phyloP scores from a whole-genome alignment of 2,329 filamentous ascomycete genomes.

The Diplodia scrobiculata region DNA sequence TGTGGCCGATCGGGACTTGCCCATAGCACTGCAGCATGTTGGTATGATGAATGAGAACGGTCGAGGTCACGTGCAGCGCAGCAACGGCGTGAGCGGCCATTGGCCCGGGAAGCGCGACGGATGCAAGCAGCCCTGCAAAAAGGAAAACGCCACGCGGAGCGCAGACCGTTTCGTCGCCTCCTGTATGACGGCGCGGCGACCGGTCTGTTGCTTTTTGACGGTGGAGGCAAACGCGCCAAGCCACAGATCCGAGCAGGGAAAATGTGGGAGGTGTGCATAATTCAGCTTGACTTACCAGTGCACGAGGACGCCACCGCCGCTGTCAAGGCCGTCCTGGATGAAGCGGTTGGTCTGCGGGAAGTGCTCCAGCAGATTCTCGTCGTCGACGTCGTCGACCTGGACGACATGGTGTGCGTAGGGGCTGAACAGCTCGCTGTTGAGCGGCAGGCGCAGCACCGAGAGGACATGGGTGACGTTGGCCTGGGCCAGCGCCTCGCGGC shows the following conservation, averaged over 20 bases:
- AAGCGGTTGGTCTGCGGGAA: conserved; percentile 78
- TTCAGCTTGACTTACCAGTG: conserved; percentile 63
- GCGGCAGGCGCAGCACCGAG: conserved; percentile 71
- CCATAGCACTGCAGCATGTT: conserved; percentile 74
- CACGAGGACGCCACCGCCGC: conserved; percentile 64
- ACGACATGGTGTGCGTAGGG: conserved; percentile 74
- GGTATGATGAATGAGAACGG: conserved; percentile 22
- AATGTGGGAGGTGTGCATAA: conserved; percentile 24
- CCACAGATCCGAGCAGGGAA: conserved; percentile 27
- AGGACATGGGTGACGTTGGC: conserved; percentile 85
- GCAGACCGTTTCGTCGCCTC: conserved; percentile 13
- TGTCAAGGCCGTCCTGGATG: conserved; percentile 73
- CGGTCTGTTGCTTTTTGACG: not conserved
- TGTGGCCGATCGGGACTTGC: conserved; percentile 88
- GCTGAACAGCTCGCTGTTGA: conserved; percentile 59
- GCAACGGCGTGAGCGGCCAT: conserved; percentile 2
- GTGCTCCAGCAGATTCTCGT: conserved; percentile 81
- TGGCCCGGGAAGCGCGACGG: conserved; percentile 7
- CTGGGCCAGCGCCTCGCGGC: conserved; percentile 68
- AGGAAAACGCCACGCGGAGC: conserved; percentile 15
- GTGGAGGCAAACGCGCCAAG: conserved; percentile 27
- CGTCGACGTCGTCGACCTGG: conserved; percentile 86
- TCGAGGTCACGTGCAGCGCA: conserved; percentile 16
- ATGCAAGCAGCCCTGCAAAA: not conserved
- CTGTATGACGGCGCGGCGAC: not conserved